Conservation (phyloP, 371 early-diverging fungal genomes). For the Mortierella sp. region DNA sequence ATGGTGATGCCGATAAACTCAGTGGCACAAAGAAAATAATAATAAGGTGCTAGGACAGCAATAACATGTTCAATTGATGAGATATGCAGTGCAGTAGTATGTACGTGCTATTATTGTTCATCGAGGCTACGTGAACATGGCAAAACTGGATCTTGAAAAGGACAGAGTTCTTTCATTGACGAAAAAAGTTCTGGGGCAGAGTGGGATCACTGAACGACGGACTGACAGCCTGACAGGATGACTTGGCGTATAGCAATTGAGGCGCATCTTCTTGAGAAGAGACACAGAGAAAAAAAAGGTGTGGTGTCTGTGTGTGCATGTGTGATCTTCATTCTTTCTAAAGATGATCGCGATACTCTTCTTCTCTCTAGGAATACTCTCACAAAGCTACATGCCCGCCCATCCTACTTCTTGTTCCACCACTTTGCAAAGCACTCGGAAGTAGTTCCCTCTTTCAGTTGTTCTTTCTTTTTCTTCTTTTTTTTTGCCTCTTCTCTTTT, state of each 20-base stretch:
- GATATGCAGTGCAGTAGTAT: too few relatives aligned
- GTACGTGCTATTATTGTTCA: too few relatives aligned
- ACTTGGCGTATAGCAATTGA: background rate
- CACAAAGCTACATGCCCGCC: background rate
- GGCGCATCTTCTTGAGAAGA: background rate
- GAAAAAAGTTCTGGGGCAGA: background rate
- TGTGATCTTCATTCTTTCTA: background rate
- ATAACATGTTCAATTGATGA: too few relatives aligned
- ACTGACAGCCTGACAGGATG: background rate
- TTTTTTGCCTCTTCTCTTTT: conserved; percentile 2
- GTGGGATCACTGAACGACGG: background rate
- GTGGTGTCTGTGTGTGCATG: background rate
- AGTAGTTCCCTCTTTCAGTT: conserved; percentile 3
- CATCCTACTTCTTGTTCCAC: background rate
- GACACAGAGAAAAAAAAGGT: background rate
- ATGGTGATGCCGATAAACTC: conserved; percentile 7
- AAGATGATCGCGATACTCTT: background rate
- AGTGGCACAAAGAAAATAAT: background rate
- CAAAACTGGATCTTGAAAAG: background rate
- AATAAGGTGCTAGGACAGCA: too few relatives aligned
- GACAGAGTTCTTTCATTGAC: background rate
- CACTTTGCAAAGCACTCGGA: background rate
- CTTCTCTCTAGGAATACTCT: background rate
- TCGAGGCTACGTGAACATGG: background rate
- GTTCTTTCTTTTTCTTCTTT: background rate